Evolutionary conservation across 1,284 basidiomycete species (phyloP).

Genomic region (Cryptococcus sp.): DNA sequence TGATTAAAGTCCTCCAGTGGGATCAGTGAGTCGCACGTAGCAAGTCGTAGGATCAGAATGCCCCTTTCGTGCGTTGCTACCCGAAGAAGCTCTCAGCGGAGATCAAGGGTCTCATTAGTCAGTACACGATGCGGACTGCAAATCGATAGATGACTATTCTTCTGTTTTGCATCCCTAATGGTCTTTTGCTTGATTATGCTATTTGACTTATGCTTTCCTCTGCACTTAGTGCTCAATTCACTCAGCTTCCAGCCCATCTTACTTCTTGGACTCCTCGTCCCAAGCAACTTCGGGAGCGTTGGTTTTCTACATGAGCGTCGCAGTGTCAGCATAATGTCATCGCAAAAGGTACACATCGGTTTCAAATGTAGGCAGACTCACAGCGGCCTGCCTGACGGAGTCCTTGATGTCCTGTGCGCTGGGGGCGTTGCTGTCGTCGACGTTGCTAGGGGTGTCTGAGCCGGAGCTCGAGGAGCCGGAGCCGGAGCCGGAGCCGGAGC

Average conservation of each 20-base stretch:
- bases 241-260: too few relatives aligned
- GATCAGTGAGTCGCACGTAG: too few relatives aligned
- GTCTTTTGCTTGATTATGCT: not conserved
- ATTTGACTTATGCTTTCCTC: constrained; percentile 2
- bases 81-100: too few relatives aligned
- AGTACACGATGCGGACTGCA: too few relatives aligned
- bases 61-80: too few relatives aligned
- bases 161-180: constrained; percentile 3
- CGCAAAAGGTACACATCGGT: too few relatives aligned
- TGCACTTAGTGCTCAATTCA: constrained; percentile 1
- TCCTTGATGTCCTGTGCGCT: not conserved
- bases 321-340: not conserved
- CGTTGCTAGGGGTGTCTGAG: too few relatives aligned
- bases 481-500: too few relatives aligned
- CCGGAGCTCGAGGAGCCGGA: too few relatives aligned
- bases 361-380: not conserved
- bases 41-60: too few relatives aligned
- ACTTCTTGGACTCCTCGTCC: constrained; percentile 11
- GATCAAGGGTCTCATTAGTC: too few relatives aligned
- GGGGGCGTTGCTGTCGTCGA: not conserved
- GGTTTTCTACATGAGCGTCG: constrained; percentile 6
- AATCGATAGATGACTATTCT: not conserved
- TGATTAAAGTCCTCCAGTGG: too few relatives aligned
- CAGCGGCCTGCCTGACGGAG: not conserved
- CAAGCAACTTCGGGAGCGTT: constrained; percentile 11